phyloP scores from a whole-genome alignment of 2,329 filamentous ascomycete genomes.

The Beauveria bassiana region DNA sequence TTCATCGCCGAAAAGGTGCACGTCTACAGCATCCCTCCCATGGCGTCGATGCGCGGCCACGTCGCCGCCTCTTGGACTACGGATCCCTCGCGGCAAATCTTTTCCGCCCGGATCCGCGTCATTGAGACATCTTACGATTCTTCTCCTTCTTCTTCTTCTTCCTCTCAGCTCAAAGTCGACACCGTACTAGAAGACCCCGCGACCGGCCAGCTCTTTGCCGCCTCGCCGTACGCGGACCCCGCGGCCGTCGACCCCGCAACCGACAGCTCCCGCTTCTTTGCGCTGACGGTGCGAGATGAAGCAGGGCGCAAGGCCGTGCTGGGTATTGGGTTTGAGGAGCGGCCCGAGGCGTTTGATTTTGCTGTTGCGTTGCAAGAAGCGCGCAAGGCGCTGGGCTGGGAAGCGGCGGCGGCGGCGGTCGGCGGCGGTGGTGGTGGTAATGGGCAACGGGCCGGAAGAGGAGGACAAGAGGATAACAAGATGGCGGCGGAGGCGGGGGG shows the following conservation, averaged over 20 bases:
- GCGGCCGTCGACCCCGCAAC: slow-evolving; percentile 67
- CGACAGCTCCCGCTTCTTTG: slow-evolving; percentile 79
- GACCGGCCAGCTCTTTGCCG: slow-evolving; percentile 71
- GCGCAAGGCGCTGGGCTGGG: slow-evolving; percentile 59
- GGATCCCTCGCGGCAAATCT: slow-evolving; percentile 66
- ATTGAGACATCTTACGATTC: slow-evolving; percentile 61
- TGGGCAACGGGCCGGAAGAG: slow-evolving; percentile 23
- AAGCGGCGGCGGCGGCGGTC: slow-evolving; percentile 22
- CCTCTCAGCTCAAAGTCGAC: slow-evolving; percentile 55
- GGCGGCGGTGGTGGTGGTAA: background rate
- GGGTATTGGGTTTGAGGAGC: slow-evolving; percentile 81
- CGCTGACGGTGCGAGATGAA: slow-evolving; percentile 69
- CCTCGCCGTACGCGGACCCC: slow-evolving; percentile 64
- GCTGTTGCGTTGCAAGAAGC: slow-evolving; percentile 73
- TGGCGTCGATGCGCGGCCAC: slow-evolving; percentile 72
- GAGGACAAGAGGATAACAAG: slow-evolving; percentile 25
- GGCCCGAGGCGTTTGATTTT: slow-evolving; percentile 81
- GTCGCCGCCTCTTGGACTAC: slow-evolving; percentile 69
- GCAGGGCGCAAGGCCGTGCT: slow-evolving; percentile 69
- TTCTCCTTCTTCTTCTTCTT: slow-evolving; percentile 17
- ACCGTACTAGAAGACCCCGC: slow-evolving; percentile 71
- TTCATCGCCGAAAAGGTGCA: slow-evolving; percentile 69
- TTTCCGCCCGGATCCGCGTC: slow-evolving; percentile 73
- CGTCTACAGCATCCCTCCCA: slow-evolving; percentile 80
- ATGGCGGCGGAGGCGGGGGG: slow-evolving; percentile 28